Evolutionary conservation across 148 eudicot genomes (phyloP), one percentile per base, ranked within the genome.

Genomic region (Vaccinium darrowii): DNA sequence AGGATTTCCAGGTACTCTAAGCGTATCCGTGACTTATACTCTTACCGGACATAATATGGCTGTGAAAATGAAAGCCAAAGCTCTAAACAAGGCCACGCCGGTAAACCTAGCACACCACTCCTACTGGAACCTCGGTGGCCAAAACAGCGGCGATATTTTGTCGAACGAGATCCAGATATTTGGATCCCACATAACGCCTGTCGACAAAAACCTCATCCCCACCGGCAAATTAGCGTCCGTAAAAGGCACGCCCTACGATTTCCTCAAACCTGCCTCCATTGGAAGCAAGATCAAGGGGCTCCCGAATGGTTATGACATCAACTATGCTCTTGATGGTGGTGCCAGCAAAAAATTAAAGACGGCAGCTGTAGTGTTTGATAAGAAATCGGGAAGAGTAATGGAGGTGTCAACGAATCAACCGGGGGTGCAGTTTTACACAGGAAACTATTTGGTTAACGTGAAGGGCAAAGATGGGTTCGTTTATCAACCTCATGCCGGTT

Each of bases 41-140:
- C 88, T 95, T 7, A 47, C 79, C 16, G 25, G 71, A 3, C 84
- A 84, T 18, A 81, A 90, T 63, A 57, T 95, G 33, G 63, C 73
- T 11, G 82, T 95, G 53, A 60, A 21, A 25, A 95, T 95, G 98
- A 83, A 58, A 67, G 98, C 95, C 23, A 88, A 88, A 84, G 85
- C 98, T 2, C 27, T 88, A 51, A 92, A 91, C 91, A 95, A 94
- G 88, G 89, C 98, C 71, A 95, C 98, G 7, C 98, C 98, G 3
- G 91, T 95, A 7, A 95, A 93, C 85, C 89, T 95, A 15, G 98
- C 98, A 4, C 93, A 92, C 56, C 98, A 95, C 81, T 84, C 91
- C 30, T 95, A 95, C 82, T 95, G 98, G 98, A 95, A 95, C 89
- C 93, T 95, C 0, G 94, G 93, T 47, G 96, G 96, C 52, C 95